Base-by-base conservation (phyloP, 2,329 filamentous ascomycete species). In the Byssothecium circinans region DNA sequence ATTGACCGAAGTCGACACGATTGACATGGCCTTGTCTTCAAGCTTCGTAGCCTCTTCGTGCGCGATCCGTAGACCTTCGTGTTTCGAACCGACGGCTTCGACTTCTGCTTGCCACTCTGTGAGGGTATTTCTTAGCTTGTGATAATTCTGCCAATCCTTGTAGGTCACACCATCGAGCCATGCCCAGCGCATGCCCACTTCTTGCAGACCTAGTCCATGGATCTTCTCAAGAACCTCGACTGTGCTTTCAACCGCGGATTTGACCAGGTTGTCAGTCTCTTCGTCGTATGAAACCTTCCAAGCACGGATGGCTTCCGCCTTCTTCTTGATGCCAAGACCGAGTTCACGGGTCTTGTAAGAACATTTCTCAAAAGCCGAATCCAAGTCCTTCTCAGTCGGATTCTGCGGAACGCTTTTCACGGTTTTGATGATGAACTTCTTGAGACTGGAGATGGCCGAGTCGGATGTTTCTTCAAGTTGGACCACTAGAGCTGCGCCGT, bases 121-220 rank as follows among this genome's bases (percentile, higher is more conserved):
- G 43, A 96, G 88, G 11, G 88, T 86, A 44, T 81, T 83, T 75
- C 89, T 95, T 48, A 99, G 78, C 50, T 88, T 84, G 69, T 97
- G 91, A 66, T 96, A 99, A 69, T 92, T 94, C 50, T 87, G 84
- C 94, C 94, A 99, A 69, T 99, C 91, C 70, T 95, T 91, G 78
- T 99, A 96, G 1, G 92, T 95, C 52, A 99, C 83, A 25, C 90
- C 90, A 48, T 97, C 91, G 75, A 91, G 94, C 86, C 89, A 95
- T 11, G 92, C 91, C 91, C 94, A 99, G 50, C 75, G 81, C 84
- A 95, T 92, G 47, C 91, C 91, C 44, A 96, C 90, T 68, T 95
- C 89, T 67, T 95, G 89, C 27, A 96, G 79, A 5, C 91, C 89
- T 29, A 96, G 78, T 60, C 91, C 87, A 34, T 89, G 84, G 50